A percentile compares a stretch with the other conserved stretches of the same genome.
These are phyloP conservation scores for Xerocomus potaroensis DNA, from an alignment of 768 basidiomycete species.

Conservation along the genomic window DNA sequence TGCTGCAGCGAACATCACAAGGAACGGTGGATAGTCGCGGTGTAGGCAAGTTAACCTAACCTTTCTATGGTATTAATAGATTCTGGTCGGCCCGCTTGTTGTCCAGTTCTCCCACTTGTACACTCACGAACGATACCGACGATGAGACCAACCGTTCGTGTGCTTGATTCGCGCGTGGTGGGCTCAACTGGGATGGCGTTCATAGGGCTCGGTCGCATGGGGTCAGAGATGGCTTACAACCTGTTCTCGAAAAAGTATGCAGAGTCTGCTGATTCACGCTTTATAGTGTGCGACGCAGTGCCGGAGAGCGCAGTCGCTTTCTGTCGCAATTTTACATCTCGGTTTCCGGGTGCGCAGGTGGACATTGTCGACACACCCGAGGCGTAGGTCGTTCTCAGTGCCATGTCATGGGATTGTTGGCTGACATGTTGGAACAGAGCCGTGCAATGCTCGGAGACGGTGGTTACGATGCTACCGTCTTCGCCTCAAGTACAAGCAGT, in stretches of 20 bases:
- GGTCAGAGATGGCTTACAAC: constrained; percentile 81
- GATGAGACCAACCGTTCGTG: constrained; percentile 51
- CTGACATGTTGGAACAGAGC: constrained; percentile 45
- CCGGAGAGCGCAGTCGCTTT: constrained; percentile 57
- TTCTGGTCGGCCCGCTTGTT: no score
- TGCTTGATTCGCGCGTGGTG: constrained; percentile 31
- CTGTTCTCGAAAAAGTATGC: constrained; percentile 71
- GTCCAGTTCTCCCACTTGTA: background rate
- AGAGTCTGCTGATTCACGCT: constrained; percentile 48
- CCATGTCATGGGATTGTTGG: background rate
- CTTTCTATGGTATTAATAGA: no score
- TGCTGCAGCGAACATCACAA: constrained; percentile 71
- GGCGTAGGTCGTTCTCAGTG: constrained; percentile 50
- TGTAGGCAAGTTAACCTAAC: constrained; percentile 4
- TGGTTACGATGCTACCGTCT: constrained; percentile 91
- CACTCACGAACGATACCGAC: constrained; percentile 2
- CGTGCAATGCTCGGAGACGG: constrained; percentile 53
- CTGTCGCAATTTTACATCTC: constrained; percentile 46
- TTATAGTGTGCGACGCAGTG: constrained; percentile 77
- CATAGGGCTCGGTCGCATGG: constrained; percentile 88
- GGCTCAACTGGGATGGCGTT: constrained; percentile 62
- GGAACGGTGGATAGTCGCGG: constrained; percentile 1
- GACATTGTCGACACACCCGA: constrained; percentile 59
- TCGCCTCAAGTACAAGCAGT: constrained; percentile 82
- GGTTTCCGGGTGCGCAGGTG: constrained; percentile 58